Evolutionary conservation across 2,329 filamentous ascomycete genomes (phyloP).

Genomic region (Colletotrichum sp.): DNA sequence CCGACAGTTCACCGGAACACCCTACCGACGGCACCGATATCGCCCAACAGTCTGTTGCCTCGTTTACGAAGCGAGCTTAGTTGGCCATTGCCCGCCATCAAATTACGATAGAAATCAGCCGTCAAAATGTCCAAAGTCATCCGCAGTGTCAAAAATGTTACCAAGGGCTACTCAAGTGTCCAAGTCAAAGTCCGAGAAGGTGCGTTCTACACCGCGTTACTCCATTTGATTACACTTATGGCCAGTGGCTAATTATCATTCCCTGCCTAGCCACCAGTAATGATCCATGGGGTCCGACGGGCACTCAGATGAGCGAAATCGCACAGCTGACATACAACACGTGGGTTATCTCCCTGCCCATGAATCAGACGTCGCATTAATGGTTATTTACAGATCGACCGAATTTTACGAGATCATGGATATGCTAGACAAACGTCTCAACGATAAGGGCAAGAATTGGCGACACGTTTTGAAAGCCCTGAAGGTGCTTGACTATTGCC

Average conservation of each 20-base stretch:
- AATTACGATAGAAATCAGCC: not conserved
- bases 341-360: constrained; percentile 59
- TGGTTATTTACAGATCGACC: constrained; percentile 67
- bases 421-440: constrained; percentile 97
- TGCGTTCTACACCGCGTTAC: constrained; percentile 47
- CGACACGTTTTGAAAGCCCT: constrained; percentile 96
- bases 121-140: constrained; percentile 91
- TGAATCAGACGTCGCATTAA: not conserved
- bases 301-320: constrained; percentile 98
- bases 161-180: constrained; percentile 95
- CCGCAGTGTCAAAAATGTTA: constrained; percentile 98
- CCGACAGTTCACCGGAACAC: not conserved
- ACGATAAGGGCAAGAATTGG: constrained; percentile 99
- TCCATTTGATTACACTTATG: not conserved
- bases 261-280: constrained; percentile 86
- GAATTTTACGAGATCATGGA: constrained; percentile 99
- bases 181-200: constrained; percentile 99
- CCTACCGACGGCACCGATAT: not conserved
- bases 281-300: constrained; percentile 97
- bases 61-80: not conserved
- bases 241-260: not conserved
- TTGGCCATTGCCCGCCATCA: not conserved
- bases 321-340: constrained; percentile 97
- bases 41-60: not conserved
- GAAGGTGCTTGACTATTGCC: constrained; percentile 96